Base-by-base conservation (phyloP, 331 rosid species). In the Malus hybrid region DNA sequence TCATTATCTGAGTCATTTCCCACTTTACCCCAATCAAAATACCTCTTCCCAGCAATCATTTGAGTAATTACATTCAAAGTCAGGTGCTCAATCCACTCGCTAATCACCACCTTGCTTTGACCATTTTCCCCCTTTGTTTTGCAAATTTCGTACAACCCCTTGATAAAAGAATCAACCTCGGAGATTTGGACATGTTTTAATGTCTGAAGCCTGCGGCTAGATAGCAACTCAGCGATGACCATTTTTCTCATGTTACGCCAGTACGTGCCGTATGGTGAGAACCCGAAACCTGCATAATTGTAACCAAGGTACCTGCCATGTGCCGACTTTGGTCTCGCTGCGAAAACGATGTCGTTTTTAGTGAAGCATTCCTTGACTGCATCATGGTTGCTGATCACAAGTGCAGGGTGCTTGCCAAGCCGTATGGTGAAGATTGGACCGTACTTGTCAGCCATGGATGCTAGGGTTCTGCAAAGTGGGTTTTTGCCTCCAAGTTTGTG, bases 231-330 rank as follows among this genome's bases (percentile, higher is more conserved):
- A 2, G 85, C 70, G 1, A 46, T 83, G 7, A 81, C 76, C 3
- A 87, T 50, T 74, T 88, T 91, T 18, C 96, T 84, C 6, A 84
- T n/a, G 3, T 88, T 78, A 3, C 93, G 84, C 93, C 96, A 91
- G 32, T 88, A 88, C 13, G 74, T 0, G 3, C 93, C 92, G 74
- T 86, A 77, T 3, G 86, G 79, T 1, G 88, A 82, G 28, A 83
- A 86, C 6, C 90, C 91, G 18, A 85, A 83, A 0, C 69, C 86
- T 19, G 93, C 92, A 22, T 7, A 79, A 73, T 90, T 74, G 65
- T 88, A 84, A 11, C 87, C 84, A 11, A 90, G 80, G 84, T 80
- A 24, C n/a, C 73, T 13, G 1, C 85, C 91, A 3, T 83, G 88
- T 44, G 83, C 69, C 5, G 87, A 86, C 15, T 6, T 74, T 12